Evolutionary conservation across 2,329 filamentous ascomycete species (phyloP), one percentile per base, ranked within the genome.

Genomic region (Aureobasidium leucospermi): DNA sequence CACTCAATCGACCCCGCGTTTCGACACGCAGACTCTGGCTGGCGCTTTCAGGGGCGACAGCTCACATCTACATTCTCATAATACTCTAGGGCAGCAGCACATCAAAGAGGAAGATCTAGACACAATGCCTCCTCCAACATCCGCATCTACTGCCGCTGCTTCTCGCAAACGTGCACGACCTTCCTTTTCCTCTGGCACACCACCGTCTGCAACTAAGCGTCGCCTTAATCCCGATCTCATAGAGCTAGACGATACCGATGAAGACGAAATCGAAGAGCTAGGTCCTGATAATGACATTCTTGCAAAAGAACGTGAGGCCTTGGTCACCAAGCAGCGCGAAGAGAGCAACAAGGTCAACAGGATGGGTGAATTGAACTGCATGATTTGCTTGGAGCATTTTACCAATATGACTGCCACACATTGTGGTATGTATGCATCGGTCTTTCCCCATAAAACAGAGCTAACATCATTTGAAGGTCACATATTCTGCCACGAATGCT

Each of bases 401-500:
- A 83, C 78, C 8, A 78, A 85, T 67, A 76, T 83, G 9, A 85
- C 83, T 2, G 80, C 77, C 3, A 85, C 84, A 2, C 70, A 77
- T 23, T 86, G 84, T 66, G 84, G 82, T 84, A 74, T 59, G 79
- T 73, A 23, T 11, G 28, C 34, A 29, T 16, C 29, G 15, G 31
- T 19, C 10, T 9, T 28, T 5, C 2, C 28, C 15, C n/a, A 16
- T 34, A 39, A 43, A 43, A 31, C n/a, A 3, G n/a, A 36, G 32
- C 16, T 61, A 29, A 48, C 57, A 60, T 59, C 5, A 64, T 38
- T 31, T 9, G 15, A 59, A 84, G 82, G 83, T 0, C 84, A 86
- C 66, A 74, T 86, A 28, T 86, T 85, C 69, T 86, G 84, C 67
- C 83, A 86, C 65, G 79, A 79, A 38, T 86, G 84, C 65, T 79